Base-by-base conservation (phyloP, 106 monocot genomes). In the Allium fistulosum region DNA sequence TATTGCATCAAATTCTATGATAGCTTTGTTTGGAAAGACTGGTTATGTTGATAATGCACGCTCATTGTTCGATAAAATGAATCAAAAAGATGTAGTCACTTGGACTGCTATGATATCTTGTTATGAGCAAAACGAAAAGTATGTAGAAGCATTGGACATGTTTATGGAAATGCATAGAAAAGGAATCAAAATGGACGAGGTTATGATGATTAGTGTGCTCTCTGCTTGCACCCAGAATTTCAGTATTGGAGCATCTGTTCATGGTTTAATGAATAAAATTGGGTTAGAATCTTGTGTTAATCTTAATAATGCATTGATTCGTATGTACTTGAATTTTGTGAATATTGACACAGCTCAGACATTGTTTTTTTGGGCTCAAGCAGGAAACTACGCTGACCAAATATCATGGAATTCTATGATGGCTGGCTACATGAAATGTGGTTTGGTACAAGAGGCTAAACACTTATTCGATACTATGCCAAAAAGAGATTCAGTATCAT, bases 331-430 rank as follows among this genome's bases (percentile, higher is more conserved):
- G 13, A 77, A 81, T 71, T 83, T 65, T 63, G 72, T 69, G 17
- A 58, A 84, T 61, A 59, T 83, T 15, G 10, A 48, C 18, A 77
- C 77, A 4, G 87, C 93, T 11, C 67, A 57, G 17, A 56, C 62
- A 53, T 60, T 93, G 62, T 99, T 93, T 74, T 72, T 87, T 76
- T 17, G 11, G 50, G 64, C 64, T 7, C 2, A 9, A 16, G 71
- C 48, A 9, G 69, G 82, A 48, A 11, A 68, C 8, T 63, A 62
- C 52, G 60, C 71, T 59, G 93, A 99, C 65, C 90, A 82, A 28
- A 82, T 99, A 71, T 93, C 99, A 13, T 87, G 87, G 82, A 99
- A 99, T 77, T 93, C 90, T 16, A 85, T 99, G 90, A 73, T 99
- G 71, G 79, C 80, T 4, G 84, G 99, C 48, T 90, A 85, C 59